These are phyloP conservation scores for Irineochytrium annulatum DNA, from an alignment of 192 early-diverging fungal genomes.

Conservation along the genomic window DNA sequence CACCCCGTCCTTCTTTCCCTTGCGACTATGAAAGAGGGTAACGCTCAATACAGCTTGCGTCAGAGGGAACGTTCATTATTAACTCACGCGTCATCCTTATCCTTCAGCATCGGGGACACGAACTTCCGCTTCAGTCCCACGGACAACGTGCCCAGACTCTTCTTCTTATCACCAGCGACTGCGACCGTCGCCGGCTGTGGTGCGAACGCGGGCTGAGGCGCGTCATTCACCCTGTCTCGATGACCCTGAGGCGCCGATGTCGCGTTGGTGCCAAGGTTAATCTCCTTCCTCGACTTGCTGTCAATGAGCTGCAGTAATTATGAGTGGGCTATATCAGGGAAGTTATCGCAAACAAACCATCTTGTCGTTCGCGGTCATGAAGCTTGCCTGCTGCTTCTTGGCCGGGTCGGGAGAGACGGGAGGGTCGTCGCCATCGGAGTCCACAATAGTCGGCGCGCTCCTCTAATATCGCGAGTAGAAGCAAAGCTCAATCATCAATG, in stretches of 20 bases:
- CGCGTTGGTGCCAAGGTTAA: neutral
- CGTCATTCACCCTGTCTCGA: neutral
- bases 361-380: neutral
- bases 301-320: too few species aligned
- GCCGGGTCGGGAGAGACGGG: too few species aligned
- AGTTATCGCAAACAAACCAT: neutral
- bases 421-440: too few species aligned
- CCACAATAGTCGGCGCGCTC: too few species aligned
- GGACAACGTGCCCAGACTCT: neutral
- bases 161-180: neutral
- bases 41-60: neutral
- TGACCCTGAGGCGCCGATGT: neutral
- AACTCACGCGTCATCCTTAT: conserved; percentile 4
- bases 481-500: too few species aligned
- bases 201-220: neutral
- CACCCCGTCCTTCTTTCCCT: neutral
- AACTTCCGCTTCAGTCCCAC: conserved; percentile 22
- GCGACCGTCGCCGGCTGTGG: neutral
- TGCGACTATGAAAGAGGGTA: neutral
- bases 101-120: conserved; percentile 42
- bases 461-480: too few species aligned
- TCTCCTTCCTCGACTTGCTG: too few species aligned
- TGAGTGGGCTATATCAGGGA: neutral
- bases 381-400: too few species aligned
- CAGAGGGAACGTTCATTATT: neutral